phyloP scores from a whole-genome alignment of 2,329 filamentous ascomycete species.

The Trichophyton verrucosum region DNA sequence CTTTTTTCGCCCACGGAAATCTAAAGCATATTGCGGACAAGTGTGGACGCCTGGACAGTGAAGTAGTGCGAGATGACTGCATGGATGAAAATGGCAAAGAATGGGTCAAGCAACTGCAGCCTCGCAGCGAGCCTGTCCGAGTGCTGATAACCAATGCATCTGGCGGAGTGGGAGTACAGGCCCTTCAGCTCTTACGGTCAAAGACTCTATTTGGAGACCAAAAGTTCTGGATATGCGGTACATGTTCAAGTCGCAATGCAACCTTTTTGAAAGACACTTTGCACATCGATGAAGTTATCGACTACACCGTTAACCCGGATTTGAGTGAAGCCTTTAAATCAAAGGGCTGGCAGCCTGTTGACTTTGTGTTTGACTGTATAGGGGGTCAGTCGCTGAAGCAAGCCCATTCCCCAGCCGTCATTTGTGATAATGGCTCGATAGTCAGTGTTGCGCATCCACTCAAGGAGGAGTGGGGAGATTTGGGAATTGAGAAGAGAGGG shows the following conservation, averaged over 20 bases:
- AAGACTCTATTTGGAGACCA: conserved; percentile 21
- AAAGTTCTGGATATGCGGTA: conserved; percentile 28
- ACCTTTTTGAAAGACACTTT: conserved; percentile 19
- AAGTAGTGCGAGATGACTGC: not conserved
- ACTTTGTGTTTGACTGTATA: conserved; percentile 31
- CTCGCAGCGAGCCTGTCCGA: conserved; percentile 16
- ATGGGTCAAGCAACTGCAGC: not conserved
- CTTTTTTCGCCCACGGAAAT: conserved; percentile 26
- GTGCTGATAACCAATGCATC: conserved; percentile 29
- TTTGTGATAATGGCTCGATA: conserved; percentile 24
- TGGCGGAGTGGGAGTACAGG: conserved; percentile 27
- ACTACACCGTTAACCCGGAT: conserved; percentile 16
- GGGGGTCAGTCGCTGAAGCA: conserved; percentile 25
- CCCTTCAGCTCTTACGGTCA: conserved; percentile 27
- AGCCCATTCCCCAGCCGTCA: conserved; percentile 22
- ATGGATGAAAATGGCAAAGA: not conserved
- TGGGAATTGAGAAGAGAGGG: conserved; percentile 6
- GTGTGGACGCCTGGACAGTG: conserved; percentile 3
- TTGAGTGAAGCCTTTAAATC: conserved; percentile 22
- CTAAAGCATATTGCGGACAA: conserved; percentile 17
- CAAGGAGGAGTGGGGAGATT: conserved; percentile 10
- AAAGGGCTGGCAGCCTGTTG: conserved; percentile 25
- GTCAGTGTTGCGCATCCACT: conserved; percentile 24
- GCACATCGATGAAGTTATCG: conserved; percentile 25
- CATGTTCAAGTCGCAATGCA: conserved; percentile 20